Percentiles rank a stretch among this genome's conserved stretches.
These are phyloP conservation scores for Macadamia integrifolia DNA, from an alignment of 164 flowering plant genomes.

Conservation along the genomic window DNA sequence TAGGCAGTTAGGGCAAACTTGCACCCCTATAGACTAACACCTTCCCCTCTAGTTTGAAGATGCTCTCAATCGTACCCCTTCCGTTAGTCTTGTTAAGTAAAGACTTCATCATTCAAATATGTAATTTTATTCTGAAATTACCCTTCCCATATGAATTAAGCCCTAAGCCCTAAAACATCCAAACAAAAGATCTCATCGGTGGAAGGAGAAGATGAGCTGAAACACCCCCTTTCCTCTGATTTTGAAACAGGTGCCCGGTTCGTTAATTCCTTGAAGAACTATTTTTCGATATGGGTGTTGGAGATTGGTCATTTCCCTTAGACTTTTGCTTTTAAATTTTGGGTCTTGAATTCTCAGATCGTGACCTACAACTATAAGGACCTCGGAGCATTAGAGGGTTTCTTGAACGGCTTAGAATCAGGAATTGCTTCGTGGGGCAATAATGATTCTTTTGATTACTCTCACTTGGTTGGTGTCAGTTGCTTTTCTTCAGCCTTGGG, in stretches of 20 bases:
- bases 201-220: too few species aligned
- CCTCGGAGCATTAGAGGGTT: constrained; percentile 31
- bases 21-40: too few species aligned
- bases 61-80: too few species aligned
- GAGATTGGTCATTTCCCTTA: constrained; percentile 10
- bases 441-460: constrained; percentile 25
- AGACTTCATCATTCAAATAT: too few species aligned
- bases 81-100: too few species aligned
- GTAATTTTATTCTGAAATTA: too few species aligned
- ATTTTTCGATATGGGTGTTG: not conserved
- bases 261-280: constrained; percentile 8
- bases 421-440: constrained; percentile 27
- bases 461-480: constrained; percentile 23
- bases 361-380: constrained; percentile 34
- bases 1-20: too few species aligned
- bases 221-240: not conserved
- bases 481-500: constrained; percentile 6
- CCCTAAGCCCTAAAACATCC: too few species aligned
- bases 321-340: constrained; percentile 15
- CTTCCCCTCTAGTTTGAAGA: too few species aligned
- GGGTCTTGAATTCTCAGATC: constrained; percentile 23
- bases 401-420: constrained; percentile 23
- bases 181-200: too few species aligned
- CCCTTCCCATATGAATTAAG: too few species aligned
- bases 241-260: not conserved